Conservation (phyloP, 805 yeast genomes). For the Saccharomyces kudriavzevii region DNA sequence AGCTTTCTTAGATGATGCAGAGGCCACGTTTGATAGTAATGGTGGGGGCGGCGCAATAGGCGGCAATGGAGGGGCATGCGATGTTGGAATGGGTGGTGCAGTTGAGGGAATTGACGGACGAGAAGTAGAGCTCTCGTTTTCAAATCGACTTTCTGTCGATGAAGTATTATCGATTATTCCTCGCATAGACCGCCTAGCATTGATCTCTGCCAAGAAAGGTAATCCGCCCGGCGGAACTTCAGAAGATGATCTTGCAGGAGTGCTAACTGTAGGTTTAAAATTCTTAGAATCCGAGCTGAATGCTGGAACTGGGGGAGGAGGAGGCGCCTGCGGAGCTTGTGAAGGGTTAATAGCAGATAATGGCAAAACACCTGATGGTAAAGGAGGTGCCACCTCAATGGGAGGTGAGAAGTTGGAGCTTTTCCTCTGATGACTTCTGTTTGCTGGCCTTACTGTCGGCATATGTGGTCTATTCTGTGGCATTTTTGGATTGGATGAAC, state of each 20-base stretch:
- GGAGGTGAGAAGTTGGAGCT: conserved; percentile 5
- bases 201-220: conserved; percentile 48
- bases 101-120: conserved; percentile 20
- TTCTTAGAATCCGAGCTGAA: conserved; percentile 3
- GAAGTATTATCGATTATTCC: conserved; percentile 32
- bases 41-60: conserved; percentile 16
- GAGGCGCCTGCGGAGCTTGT: conserved; percentile 17
- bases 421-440: conserved; percentile 10
- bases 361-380: conserved; percentile 6
- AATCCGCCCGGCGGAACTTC: conserved; percentile 33
- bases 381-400: conserved; percentile 13
- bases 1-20: conserved; percentile 5
- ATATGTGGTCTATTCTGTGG: conserved; percentile 11
- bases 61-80: conserved; percentile 7
- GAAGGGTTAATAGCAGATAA: conserved; percentile 5
- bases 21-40: conserved; percentile 18
- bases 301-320: conserved; percentile 19
- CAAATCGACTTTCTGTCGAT: neutral
- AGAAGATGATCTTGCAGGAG: conserved; percentile 8
- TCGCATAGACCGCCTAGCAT: conserved; percentile 42
- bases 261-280: conserved; percentile 6
- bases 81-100: conserved; percentile 7
- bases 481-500: neutral
- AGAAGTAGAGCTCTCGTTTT: conserved; percentile 6
- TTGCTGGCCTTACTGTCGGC: conserved; percentile 16